These are phyloP conservation scores for Iris macrosiphon DNA, from an alignment of 106 monocot species.

Conservation along the genomic window DNA sequence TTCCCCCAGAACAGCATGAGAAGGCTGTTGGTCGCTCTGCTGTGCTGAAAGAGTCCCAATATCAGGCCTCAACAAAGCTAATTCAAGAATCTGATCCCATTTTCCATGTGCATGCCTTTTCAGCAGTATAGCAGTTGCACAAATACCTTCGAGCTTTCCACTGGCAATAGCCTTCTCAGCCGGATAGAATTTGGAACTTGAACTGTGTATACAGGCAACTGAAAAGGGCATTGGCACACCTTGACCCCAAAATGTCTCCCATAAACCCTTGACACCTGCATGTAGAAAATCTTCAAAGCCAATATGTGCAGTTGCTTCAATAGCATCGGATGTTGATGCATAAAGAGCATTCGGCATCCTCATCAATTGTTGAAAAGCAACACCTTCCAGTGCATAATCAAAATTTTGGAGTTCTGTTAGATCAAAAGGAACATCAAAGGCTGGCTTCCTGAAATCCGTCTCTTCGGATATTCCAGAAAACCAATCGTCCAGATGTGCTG, in stretches of 20 bases:
- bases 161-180: constrained; percentile 92
- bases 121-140: constrained; percentile 71
- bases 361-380: constrained; percentile 82
- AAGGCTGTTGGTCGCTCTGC: constrained; percentile 44
- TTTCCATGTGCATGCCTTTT: constrained; percentile 57
- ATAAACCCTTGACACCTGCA: constrained; percentile 86
- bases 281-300: constrained; percentile 97
- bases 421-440: constrained; percentile 81
- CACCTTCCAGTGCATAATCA: constrained; percentile 91
- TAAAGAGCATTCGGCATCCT: constrained; percentile 95
- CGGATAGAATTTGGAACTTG: constrained; percentile 82
- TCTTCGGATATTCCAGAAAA: constrained; percentile 53
- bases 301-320: constrained; percentile 88
- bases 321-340: constrained; percentile 73
- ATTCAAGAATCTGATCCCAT: constrained; percentile 92
- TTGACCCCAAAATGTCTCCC: constrained; percentile 88
- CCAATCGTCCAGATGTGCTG: constrained; percentile 75
- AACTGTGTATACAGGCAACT: constrained; percentile 86
- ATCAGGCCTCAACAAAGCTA: constrained; percentile 83
- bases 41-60: constrained; percentile 44
- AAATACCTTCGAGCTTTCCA: constrained; percentile 80
- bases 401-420: constrained; percentile 81
- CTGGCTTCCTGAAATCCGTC: constrained; percentile 32
- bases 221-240: constrained; percentile 68
- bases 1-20: constrained; percentile 64